Conservation (phyloP, 2,329 filamentous ascomycete genomes). For the Seiridium cupressi region DNA sequence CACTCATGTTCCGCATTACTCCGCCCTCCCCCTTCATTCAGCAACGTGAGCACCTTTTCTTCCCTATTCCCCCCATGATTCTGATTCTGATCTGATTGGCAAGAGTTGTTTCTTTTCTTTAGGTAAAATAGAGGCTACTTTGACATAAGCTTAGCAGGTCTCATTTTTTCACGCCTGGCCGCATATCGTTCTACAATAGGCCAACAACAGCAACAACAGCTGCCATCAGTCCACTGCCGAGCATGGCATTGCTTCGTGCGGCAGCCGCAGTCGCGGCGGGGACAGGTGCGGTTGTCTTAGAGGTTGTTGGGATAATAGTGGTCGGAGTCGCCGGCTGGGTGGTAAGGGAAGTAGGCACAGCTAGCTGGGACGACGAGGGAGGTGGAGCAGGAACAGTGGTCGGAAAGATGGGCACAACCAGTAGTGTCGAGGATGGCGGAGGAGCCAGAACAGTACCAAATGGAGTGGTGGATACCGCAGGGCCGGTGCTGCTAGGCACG, state of each 20-base stretch:
- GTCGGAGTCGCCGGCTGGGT: not conserved
- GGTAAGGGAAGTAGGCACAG: not conserved
- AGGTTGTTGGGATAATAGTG: not conserved
- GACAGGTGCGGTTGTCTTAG: not conserved
- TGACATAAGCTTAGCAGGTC: too few relatives aligned
- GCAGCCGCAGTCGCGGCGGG: not conserved
- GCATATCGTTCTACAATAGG: not conserved
- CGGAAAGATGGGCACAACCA: not conserved
- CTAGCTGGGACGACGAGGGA: not conserved
- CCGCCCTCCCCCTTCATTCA: too few relatives aligned
- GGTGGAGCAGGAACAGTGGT: not conserved
- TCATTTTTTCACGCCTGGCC: too few relatives aligned
- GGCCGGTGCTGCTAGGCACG: too few relatives aligned
- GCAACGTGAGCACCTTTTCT: too few relatives aligned
- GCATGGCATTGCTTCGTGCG: not conserved
- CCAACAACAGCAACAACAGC: not conserved
- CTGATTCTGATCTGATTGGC: too few relatives aligned
- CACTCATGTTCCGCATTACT: too few relatives aligned
- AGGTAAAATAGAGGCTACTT: too few relatives aligned
- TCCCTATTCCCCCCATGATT: too few relatives aligned
- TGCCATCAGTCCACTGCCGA: not conserved
- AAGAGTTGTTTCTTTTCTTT: too few relatives aligned
- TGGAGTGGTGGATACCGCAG: too few relatives aligned
- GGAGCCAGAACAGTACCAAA: not conserved
- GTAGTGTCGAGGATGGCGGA: not conserved